Percentiles rank a stretch among this genome's conserved stretches.
These are phyloP conservation scores for Mortierella claussenii DNA, from an alignment of 192 early-diverging fungal genomes.

Conservation along the genomic window DNA sequence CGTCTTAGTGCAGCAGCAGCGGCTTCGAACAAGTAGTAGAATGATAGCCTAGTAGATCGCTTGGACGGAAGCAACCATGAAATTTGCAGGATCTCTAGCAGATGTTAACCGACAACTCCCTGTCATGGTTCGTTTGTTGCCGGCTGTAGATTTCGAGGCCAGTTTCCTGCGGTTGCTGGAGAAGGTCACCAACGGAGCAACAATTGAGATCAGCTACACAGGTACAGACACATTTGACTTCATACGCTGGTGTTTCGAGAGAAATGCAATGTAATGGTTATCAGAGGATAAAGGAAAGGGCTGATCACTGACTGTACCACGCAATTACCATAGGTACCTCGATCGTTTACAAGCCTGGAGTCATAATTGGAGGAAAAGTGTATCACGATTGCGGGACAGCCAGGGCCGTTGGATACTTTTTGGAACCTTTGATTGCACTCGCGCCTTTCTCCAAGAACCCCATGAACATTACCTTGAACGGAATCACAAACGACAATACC, in stretches of 20 bases:
- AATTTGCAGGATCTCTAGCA: too few species aligned
- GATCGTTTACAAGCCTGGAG: constrained; percentile 87
- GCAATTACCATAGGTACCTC: constrained; percentile 68
- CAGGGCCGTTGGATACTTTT: constrained; percentile 92
- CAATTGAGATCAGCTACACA: constrained; percentile 94
- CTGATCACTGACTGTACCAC: background rate
- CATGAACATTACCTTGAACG: constrained; percentile 82
- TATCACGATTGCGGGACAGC: constrained; percentile 87
- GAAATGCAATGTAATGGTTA: background rate
- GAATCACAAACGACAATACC: constrained; percentile 93
- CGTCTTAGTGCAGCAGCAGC: too few species aligned
- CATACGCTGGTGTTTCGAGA: background rate
- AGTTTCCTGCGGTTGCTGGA: constrained; percentile 92
- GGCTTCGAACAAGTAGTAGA: too few species aligned
- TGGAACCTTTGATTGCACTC: constrained; percentile 91
- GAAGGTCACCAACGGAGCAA: constrained; percentile 92
- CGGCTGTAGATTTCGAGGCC: constrained; percentile 93
- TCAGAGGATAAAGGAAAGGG: background rate
- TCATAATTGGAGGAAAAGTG: constrained; percentile 88
- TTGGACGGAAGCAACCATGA: too few species aligned
- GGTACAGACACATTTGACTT: constrained; percentile 53
- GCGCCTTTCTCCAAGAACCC: constrained; percentile 94
- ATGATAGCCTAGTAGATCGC: too few species aligned
- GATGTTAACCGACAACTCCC: too few species aligned
- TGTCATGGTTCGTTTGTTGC: too few species aligned